These are phyloP conservation scores for Magnaporthales sp. DNA, from an alignment of 2,329 filamentous ascomycete species.

Conservation along the genomic window DNA sequence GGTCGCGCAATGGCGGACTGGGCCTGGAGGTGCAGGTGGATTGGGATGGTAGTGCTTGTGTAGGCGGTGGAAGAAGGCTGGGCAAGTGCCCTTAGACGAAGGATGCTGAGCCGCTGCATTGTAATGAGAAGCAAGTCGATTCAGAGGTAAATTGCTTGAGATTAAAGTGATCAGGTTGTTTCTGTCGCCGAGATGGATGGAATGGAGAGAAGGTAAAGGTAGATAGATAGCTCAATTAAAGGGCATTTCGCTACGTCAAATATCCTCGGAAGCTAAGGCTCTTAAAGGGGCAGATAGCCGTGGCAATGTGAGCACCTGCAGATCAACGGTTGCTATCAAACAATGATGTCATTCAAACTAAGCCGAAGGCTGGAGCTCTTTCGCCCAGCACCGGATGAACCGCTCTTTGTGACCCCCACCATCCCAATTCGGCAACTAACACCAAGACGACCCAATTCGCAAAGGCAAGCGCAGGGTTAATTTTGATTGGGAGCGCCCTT, in stretches of 20 bases:
- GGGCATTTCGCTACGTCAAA: neutral
- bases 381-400: neutral
- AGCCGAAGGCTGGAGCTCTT: neutral
- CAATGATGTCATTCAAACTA: neutral
- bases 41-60: neutral
- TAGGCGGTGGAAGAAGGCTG: neutral
- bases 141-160: neutral
- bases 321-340: neutral
- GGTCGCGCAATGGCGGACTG: neutral
- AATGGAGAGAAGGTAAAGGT: neutral
- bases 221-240: neutral
- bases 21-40: neutral
- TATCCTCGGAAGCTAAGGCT: neutral
- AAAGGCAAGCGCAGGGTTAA: no score
- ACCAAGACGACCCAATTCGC: neutral
- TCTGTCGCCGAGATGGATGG: no score
- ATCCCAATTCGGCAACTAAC: neutral
- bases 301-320: neutral
- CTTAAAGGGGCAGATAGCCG: neutral
- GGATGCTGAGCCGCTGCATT: neutral
- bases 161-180: neutral
- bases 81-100: conserved; percentile 1
- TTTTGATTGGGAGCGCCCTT: no score
- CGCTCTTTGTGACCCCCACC: neutral
- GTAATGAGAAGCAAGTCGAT: neutral